Base-by-base conservation (phyloP, 108 stramenopile species). In the Nannochloropsis oceanica region DNA sequence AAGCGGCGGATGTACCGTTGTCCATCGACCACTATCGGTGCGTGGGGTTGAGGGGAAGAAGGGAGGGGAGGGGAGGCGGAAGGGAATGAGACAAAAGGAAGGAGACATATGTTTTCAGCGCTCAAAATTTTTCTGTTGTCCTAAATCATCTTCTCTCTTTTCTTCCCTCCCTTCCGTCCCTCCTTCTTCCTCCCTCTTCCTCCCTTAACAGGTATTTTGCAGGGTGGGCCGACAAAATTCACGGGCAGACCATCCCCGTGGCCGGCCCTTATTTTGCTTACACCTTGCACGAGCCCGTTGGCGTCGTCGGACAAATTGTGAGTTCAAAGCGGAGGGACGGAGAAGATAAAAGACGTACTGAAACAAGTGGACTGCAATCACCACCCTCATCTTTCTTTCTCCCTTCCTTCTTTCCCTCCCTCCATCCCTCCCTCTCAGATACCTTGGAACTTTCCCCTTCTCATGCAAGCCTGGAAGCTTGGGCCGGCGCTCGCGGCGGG, bases 401-500 rank as follows among this genome's bases (percentile, higher is more conserved):
- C 13, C 26, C 34, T 44, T 80, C 84, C 20, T 34, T 18, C 18
- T 10, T n/a, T n/a, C 59, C 59, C 22, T 18, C 59, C 59, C 10
- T 73, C 59, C 59, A 18, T 73, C 26, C 8, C 79, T 84, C 20
- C 7, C 7, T 84, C 11, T 26, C 44, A 84, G 43, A 88, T 93
- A 12, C 94, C 95, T 13, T 97, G 95, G 95, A 97, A 97, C 90
- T 97, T 94, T 85, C 95, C 96, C 13, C 86, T 95, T 43, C 89
- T 93, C 43, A 93, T 93, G 90, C 91, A 83, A 13, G 84, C 92
- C 12, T 95, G 94, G 95, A 97, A 97, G 89, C 85, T 93, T 42
- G 94, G 92, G 11, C 95, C 97, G 11, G 95, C 96, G 24, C 90
- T 97, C 87, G 92, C 94, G 18, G 94, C 93, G 27, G 97, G 97